Evolutionary conservation across 352 stramenopile species (phyloP).

Genomic region (Phytopythium sindhum): DNA sequence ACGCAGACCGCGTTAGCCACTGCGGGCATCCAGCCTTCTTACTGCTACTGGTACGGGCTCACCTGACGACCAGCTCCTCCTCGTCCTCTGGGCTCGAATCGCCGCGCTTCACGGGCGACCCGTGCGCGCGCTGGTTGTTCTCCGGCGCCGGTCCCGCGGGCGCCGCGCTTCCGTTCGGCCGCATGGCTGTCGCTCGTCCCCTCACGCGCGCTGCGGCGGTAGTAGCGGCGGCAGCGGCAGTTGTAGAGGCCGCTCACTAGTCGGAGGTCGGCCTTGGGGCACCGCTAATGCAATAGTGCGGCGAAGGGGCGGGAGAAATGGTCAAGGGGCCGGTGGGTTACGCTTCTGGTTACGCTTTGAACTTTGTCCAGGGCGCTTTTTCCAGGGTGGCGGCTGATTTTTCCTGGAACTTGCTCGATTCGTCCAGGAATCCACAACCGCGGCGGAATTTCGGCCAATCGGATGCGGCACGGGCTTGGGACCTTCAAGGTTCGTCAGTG

Average conservation of each 20-base stretch:
- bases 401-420: not conserved
- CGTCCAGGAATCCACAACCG: not conserved
- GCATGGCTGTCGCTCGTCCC: not conserved
- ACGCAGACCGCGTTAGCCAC: not conserved
- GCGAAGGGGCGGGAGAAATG: not conserved
- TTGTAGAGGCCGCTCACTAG: too few relatives aligned
- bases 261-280: too few relatives aligned
- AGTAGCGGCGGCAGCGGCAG: too few relatives aligned
- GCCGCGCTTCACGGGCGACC: not conserved
- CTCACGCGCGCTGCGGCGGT: not conserved
- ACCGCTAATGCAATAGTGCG: too few relatives aligned
- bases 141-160: not conserved
- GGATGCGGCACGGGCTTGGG: not conserved
- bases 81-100: constrained; percentile 23
- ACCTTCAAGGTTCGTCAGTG: not conserved
- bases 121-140: constrained; percentile 16
- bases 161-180: not conserved
- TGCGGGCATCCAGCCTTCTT: not conserved
- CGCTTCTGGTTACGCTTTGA: not conserved
- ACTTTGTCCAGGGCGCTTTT: not conserved
- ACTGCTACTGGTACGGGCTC: not conserved
- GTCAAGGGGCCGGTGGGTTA: not conserved
- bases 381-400: not conserved
- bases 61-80: constrained; percentile 70
- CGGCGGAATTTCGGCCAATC: not conserved